Evolutionary conservation across 805 yeast species (phyloP), one percentile per base, ranked within the genome.

Genomic region (Kuraishia molischiana): DNA sequence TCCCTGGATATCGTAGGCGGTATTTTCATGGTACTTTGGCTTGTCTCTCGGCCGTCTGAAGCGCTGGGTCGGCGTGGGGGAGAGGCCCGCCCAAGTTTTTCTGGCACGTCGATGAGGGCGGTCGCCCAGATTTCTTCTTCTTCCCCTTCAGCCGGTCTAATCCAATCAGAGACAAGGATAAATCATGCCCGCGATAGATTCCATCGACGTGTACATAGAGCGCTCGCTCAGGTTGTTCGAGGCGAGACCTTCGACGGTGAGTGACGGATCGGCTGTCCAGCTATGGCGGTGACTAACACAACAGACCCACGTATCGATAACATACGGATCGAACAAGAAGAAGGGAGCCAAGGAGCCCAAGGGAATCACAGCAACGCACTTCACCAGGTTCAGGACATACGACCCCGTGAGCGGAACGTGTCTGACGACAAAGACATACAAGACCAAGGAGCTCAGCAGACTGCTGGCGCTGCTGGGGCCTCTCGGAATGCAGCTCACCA

Each of bases 381-480:
- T 17, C 9, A 14, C 32, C 33, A 24, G 18, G 37, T 11, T 31
- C 21, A 33, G 29, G 32, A 37, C 32, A 3, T 34, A n/a, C 17
- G 38, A 30, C 22, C 34, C 43, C 17, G 29, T 34, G 13, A 31
- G 34, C 8, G 33, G 89, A 5, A 66, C 77, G 30, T 68, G 78
- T 42, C 70, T 78, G 55, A 69, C 66, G 42, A 74, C 67, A 52
- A 66, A 63, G 41, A 77, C 90, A 1, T 61, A 62, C 44, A 79
- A 79, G 45, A 59, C 69, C 35, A 85, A 85, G 53, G 95, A 86
- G 54, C 70, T 87, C 33, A 76, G 85, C 19, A 70, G 89, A 46
- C 52, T 86, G 18, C 60, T 84, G 53, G 72, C 84, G 35, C 81
- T 84, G 5, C 51, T 86, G 35, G 95, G 95, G 0, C 87, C 87